A percentile compares a stretch with the other conserved stretches of the same genome.
phyloP scores from a whole-genome alignment of 2,329 filamentous ascomycete species.

The Aspergillus oerlinghausenensis region DNA sequence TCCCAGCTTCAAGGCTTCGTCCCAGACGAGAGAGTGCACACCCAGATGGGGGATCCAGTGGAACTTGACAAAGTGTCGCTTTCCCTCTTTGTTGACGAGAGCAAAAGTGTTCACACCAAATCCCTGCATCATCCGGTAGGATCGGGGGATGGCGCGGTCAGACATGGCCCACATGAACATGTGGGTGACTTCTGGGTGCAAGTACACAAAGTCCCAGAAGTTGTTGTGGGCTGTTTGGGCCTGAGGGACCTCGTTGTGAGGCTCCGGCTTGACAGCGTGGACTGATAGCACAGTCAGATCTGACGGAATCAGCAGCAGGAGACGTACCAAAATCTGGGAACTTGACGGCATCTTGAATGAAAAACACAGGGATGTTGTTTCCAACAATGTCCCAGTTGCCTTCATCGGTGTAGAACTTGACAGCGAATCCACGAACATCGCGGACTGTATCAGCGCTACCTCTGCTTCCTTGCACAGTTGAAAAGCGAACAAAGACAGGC shows the following conservation, averaged over 20 bases:
- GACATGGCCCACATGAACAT: constrained; percentile 33
- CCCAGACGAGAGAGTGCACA: constrained; percentile 41
- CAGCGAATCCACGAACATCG: constrained; percentile 75
- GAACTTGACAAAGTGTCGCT: constrained; percentile 34
- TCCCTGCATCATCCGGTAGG: constrained; percentile 34
- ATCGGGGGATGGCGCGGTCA: constrained; percentile 33
- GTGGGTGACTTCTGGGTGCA: constrained; percentile 31
- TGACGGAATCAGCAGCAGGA: neutral
- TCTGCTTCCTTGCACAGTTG: constrained; percentile 68
- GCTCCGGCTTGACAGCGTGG: constrained; percentile 39
- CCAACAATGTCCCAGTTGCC: constrained; percentile 60
- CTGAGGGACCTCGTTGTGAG: constrained; percentile 46
- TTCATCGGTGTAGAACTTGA: constrained; percentile 73
- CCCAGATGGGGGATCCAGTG: constrained; percentile 31
- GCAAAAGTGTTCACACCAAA: constrained; percentile 35
- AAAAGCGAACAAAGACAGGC: constrained; percentile 67
- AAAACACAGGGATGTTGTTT: constrained; percentile 41
- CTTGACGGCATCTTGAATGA: constrained; percentile 39
- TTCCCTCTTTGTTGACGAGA: constrained; percentile 29
- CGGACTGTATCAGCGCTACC: constrained; percentile 76
- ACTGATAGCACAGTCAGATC: constrained; percentile 10
- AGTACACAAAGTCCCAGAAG: constrained; percentile 42
- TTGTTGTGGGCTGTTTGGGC: constrained; percentile 49
- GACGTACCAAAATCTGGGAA: constrained; percentile 32
- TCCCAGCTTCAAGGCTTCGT: constrained; percentile 69